Base-by-base conservation (phyloP, 345 rosid species). In the Odontarrhena argentea region DNA sequence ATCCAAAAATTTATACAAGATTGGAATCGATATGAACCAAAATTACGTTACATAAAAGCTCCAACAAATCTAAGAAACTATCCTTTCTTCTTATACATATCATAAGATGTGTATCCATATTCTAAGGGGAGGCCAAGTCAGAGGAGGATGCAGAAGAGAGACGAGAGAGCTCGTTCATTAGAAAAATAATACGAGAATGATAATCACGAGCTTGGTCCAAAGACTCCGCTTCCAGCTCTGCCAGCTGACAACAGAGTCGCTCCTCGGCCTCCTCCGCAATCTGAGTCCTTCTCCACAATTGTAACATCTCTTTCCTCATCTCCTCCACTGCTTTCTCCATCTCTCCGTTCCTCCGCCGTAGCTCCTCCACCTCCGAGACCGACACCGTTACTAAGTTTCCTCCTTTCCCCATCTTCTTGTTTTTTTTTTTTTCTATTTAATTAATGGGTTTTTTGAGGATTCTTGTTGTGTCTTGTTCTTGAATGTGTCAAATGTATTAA, bases 181-280 rank as follows among this genome's bases (percentile, higher is more conserved):
- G 88, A 36, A 87, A 71, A 24, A 92, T 2, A 11, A 89, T 76
- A 5, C 86, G 86, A 13, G 92, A 82, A 59, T 74, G 86, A 59
- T 84, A 81, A 7, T 44, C 87, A 57, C 92, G 92, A 6, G 95
- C 98, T 40, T 86, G 86, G 38, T 73, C 61, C 35, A 86, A 78
- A 24, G 92, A 83, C 77, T 92, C 98, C 0, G 95, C 96, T 78
- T 92, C 96, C 2, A 92, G 85, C 75, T 92, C 95, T 0, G 96
- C 95, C 0, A 92, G 86, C 84, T 89, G 92, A 5, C 84, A 70
- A 76, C 95, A 89, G 44, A 92, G 87, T 70, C 86, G 73, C 79
- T 89, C 96, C 82, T 88, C 97, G 0, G 81, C 97, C 25, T 88
- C 96, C 72, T 88, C 97, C 3, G 87, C 92, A 67, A 87, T 82